Conservation (phyloP, 2,329 filamentous ascomycete genomes). For the Sporothrix sp. region DNA sequence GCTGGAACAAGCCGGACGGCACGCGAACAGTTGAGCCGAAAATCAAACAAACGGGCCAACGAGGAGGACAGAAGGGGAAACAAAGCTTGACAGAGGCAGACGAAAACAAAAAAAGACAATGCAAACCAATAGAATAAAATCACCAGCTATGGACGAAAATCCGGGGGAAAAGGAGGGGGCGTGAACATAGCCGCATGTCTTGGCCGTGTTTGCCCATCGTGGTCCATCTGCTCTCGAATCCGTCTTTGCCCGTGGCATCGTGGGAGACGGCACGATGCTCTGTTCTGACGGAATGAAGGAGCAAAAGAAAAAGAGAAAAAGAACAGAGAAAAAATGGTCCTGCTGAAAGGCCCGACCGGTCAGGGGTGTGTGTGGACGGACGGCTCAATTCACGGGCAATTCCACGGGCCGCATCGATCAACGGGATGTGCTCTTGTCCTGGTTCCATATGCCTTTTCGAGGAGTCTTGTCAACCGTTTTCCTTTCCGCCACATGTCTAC, state of each 20-base stretch:
- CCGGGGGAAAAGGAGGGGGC: slow-evolving; percentile 1
- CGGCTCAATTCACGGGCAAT: slow-evolving; percentile 8
- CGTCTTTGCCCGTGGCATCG: neutral
- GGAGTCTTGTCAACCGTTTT: no score
- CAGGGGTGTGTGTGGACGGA: neutral
- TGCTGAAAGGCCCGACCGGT: neutral
- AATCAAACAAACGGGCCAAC: neutral
- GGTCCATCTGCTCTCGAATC: neutral
- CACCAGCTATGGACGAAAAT: slow-evolving; percentile 9
- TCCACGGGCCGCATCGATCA: slow-evolving; percentile 5
- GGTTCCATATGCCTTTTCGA: neutral
- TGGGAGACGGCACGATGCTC: no score
- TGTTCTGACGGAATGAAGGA: neutral
- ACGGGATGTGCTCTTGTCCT: no score
- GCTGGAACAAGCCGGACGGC: neutral
- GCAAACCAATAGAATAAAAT: neutral
- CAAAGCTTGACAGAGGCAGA: neutral
- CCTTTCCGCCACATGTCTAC: no score
- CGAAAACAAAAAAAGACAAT: neutral
- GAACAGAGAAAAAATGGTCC: neutral
- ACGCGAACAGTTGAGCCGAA: neutral
- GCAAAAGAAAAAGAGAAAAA: no score
- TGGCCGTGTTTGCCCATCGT: no score
- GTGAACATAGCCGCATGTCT: no score
- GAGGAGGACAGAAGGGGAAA: neutral